phyloP scores from a whole-genome alignment of 768 basidiomycete genomes.

The Russula sp. region DNA sequence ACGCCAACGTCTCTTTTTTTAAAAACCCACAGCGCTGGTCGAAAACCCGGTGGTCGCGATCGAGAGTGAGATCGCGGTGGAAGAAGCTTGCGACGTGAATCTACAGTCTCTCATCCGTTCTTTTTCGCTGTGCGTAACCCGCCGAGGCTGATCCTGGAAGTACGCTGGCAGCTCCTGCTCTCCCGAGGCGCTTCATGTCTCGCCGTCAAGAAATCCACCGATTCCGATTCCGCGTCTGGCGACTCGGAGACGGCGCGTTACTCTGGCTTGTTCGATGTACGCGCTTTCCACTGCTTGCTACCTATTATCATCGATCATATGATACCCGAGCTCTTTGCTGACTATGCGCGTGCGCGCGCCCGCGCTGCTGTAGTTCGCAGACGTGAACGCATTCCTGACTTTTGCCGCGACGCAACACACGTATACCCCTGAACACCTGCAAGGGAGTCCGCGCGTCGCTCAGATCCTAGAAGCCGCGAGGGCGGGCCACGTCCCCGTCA shows the following conservation, averaged over 20 bases:
- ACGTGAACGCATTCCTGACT: slow-evolving; percentile 83
- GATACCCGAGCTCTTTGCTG: not conserved
- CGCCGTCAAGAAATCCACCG: slow-evolving; percentile 44
- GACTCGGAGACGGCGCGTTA: slow-evolving; percentile 22
- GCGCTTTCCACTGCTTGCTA: slow-evolving; percentile 22
- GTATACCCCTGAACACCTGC: slow-evolving; percentile 50
- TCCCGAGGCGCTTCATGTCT: slow-evolving; percentile 59
- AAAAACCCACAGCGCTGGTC: slow-evolving; percentile 48
- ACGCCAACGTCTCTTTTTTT: not conserved
- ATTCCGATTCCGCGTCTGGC: slow-evolving; percentile 22
- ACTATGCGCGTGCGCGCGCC: not conserved
- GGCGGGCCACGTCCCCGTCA: slow-evolving; percentile 64
- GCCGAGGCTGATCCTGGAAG: slow-evolving; percentile 10
- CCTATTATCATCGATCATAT: not conserved
- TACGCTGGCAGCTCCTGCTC: slow-evolving; percentile 44
- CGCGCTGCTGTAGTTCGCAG: slow-evolving; percentile 50
- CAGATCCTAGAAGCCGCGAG: slow-evolving; percentile 70
- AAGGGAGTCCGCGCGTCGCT: slow-evolving; percentile 50
- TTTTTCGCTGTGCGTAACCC: not conserved
- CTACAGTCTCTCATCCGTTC: not conserved
- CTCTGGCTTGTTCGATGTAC: slow-evolving; percentile 69
- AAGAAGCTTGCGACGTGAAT: slow-evolving; percentile 74
- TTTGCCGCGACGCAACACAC: slow-evolving; percentile 76
- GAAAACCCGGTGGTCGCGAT: slow-evolving; percentile 60
- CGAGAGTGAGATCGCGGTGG: slow-evolving; percentile 66